A percentile compares a stretch with the other conserved stretches of the same genome.
These are phyloP conservation scores for Sarcodon sp. DNA, from an alignment of 768 basidiomycete species.

Conservation along the genomic window DNA sequence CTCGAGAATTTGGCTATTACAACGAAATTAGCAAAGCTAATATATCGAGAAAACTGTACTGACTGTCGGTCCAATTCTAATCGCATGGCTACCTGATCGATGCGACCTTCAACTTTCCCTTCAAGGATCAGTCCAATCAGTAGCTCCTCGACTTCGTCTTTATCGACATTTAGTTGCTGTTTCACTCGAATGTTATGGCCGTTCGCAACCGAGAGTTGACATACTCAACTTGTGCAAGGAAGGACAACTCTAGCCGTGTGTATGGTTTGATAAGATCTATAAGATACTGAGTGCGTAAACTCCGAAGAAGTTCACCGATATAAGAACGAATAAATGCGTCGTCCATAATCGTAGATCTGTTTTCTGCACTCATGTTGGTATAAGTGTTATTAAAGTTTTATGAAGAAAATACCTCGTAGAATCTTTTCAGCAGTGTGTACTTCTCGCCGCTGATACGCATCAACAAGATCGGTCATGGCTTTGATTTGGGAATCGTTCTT, in stretches of 20 bases:
- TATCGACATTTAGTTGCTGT: slow-evolving; percentile 93
- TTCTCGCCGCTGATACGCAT: slow-evolving; percentile 92
- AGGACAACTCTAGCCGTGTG: slow-evolving; percentile 83
- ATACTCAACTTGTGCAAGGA: slow-evolving; percentile 73
- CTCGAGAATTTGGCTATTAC: slow-evolving; percentile 67
- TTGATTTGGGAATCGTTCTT: slow-evolving; percentile 94
- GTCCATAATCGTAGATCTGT: slow-evolving; percentile 91
- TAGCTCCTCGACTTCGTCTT: slow-evolving; percentile 86
- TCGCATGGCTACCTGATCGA: slow-evolving; percentile 92
- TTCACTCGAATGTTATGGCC: not conserved
- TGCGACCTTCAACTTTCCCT: slow-evolving; percentile 92
- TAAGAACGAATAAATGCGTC: slow-evolving; percentile 91
- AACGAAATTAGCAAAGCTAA: slow-evolving; percentile 4
- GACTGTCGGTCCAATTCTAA: slow-evolving; percentile 85
- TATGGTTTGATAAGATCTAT: slow-evolving; percentile 98
- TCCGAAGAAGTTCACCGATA: slow-evolving; percentile 91
- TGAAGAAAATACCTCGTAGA: slow-evolving; percentile 49
- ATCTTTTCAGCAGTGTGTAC: slow-evolving; percentile 98
- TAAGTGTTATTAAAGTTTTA: not conserved
- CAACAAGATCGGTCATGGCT: slow-evolving; percentile 95
- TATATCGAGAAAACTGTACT: slow-evolving; percentile 13
- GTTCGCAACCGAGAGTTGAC: not conserved
- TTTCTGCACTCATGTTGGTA: slow-evolving; percentile 38
- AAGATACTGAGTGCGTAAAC: slow-evolving; percentile 90
- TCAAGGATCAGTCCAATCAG: slow-evolving; percentile 90